Evolutionary conservation across 257 asterid species (phyloP).

Genomic region (Salvia hispanica): DNA sequence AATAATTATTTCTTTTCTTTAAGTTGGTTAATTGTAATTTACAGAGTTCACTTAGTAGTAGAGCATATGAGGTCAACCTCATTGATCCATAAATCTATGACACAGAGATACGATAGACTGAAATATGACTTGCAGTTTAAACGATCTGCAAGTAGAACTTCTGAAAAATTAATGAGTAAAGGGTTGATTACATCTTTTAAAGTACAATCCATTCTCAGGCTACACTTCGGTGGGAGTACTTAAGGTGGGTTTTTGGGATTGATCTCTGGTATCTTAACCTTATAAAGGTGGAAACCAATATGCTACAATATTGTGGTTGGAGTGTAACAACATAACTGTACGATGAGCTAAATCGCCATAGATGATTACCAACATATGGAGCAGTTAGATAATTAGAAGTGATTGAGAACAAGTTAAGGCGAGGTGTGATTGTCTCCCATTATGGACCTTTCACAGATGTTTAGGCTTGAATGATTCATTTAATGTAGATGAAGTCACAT

Average conservation of each 20-base stretch:
- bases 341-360: not conserved
- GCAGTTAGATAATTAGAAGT: not conserved
- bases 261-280: not conserved
- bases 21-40: not conserved
- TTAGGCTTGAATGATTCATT: conserved; percentile 21
- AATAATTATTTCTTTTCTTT: conserved; percentile 12
- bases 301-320: not conserved
- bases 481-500: not conserved
- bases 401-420: not conserved
- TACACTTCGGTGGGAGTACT: not conserved
- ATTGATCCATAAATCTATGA: conserved; percentile 1
- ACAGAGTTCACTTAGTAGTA: conserved; percentile 19
- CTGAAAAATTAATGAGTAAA: not conserved
- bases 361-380: not conserved
- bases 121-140: not conserved
- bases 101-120: not conserved
- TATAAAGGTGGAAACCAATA: not conserved
- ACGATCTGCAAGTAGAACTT: conserved; percentile 1
- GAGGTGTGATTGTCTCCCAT: conserved; percentile 10
- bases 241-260: not conserved
- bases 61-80: not conserved
- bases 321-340: not conserved
- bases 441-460: conserved; percentile 8
- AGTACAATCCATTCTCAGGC: not conserved
- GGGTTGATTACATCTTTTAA: not conserved